Percentiles rank a stretch among this genome's conserved stretches.
phyloP scores from a whole-genome alignment of 306 rosid species.

The Mimosa bimucronata region DNA sequence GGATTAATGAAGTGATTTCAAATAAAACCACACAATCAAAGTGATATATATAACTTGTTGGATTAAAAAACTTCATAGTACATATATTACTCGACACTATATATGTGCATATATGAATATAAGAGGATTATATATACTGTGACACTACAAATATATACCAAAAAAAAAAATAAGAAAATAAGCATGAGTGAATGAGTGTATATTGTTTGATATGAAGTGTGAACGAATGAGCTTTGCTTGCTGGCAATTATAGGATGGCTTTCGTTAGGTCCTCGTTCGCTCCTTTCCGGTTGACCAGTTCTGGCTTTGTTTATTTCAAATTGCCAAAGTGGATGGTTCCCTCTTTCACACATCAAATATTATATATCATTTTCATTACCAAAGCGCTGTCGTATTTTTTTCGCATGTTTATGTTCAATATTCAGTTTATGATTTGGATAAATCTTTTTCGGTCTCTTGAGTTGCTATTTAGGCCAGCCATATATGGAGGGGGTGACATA shows the following conservation, averaged over 20 bases:
- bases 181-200: no score
- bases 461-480: background rate
- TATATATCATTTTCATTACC: constrained; percentile 1
- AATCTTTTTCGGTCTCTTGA: background rate
- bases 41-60: no score
- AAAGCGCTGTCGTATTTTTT: background rate
- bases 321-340: background rate
- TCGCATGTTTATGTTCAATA: background rate
- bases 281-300: background rate
- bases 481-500: background rate
- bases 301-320: background rate
- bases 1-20: no score
- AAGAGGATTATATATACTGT: no score
- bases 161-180: no score
- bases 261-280: background rate
- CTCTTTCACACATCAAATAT: background rate
- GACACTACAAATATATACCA: no score
- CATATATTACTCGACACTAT: no score
- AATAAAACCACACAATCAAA: no score
- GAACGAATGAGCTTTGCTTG: background rate
- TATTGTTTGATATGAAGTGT: constrained; percentile 19
- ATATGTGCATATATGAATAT: no score
- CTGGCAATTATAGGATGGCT: constrained; percentile 12
- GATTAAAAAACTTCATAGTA: no score
- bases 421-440: background rate